A percentile compares a stretch with the other conserved stretches of the same genome.
These are phyloP conservation scores for Nephelium lappaceum DNA, from an alignment of 345 rosid genomes.

Conservation along the genomic window DNA sequence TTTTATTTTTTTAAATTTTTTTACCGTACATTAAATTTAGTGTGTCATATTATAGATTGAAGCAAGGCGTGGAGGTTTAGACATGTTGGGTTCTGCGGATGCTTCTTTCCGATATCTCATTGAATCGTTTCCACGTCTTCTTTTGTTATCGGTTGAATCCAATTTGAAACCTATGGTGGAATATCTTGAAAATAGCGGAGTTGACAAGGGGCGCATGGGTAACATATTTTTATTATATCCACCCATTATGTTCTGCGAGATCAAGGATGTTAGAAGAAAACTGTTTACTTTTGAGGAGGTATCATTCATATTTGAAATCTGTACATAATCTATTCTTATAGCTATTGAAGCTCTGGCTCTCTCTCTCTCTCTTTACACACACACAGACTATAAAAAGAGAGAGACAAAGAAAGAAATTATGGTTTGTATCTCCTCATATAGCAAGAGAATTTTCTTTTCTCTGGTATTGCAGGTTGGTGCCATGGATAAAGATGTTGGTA, in stretches of 20 bases:
- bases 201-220: conserved; percentile 43
- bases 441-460: conserved; percentile 19
- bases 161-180: conserved; percentile 60
- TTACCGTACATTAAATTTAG: not conserved
- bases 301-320: conserved; percentile 4
- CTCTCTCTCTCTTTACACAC: not conserved
- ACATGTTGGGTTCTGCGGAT: conserved; percentile 60
- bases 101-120: conserved; percentile 59
- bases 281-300: conserved; percentile 60
- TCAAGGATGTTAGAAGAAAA: conserved; percentile 48
- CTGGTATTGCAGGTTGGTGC: conserved; percentile 47
- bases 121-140: conserved; percentile 87
- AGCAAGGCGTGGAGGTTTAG: conserved; percentile 94
- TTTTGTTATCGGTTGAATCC: conserved; percentile 59
- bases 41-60: conserved; percentile 52
- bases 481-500: conserved; percentile 50
- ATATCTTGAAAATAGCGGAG: conserved; percentile 57
- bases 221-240: conserved; percentile 72
- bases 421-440: conserved; percentile 22
- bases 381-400: not conserved
- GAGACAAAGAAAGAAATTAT: not conserved
- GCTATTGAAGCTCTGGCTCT: not conserved
- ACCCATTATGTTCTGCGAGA: conserved; percentile 48
- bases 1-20: no score
- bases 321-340: not conserved